Conservation (phyloP, 2,329 filamentous ascomycete genomes). For the Drechslerella dactyloides region DNA sequence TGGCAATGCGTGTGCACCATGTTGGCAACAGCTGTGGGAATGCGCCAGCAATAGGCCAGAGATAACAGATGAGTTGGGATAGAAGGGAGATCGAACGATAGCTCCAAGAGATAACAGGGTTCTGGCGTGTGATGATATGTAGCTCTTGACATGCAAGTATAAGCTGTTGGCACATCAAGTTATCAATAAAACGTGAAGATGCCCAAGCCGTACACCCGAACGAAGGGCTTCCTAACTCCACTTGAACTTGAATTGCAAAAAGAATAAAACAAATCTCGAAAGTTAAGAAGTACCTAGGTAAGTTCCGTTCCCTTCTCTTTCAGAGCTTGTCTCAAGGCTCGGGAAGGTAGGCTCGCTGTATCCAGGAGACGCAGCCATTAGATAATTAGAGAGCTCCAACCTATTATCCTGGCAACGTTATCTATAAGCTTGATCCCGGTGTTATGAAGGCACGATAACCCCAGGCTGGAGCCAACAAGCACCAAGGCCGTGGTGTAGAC, state of each 20-base stretch:
- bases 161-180: no score
- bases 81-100: not conserved
- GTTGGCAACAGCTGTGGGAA: not conserved
- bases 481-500: not conserved
- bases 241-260: no score
- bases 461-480: slow-evolving; percentile 6
- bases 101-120: not conserved
- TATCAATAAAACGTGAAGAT: slow-evolving; percentile 11
- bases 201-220: no score
- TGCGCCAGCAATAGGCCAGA: not conserved
- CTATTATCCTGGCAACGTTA: no score
- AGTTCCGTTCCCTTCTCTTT: not conserved
- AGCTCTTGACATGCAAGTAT: no score
- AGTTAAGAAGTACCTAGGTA: no score
- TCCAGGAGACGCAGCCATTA: no score
- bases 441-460: not conserved
- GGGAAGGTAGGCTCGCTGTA: not conserved
- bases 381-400: no score
- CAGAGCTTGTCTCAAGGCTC: not conserved
- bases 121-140: not conserved
- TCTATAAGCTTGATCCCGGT: not conserved
- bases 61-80: no score
- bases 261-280: no score
- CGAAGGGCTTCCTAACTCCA: no score
- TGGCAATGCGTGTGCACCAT: slow-evolving; percentile 1